These are phyloP conservation scores for Globisporangium radiosum DNA, from an alignment of 352 stramenopile species.

Conservation along the genomic window DNA sequence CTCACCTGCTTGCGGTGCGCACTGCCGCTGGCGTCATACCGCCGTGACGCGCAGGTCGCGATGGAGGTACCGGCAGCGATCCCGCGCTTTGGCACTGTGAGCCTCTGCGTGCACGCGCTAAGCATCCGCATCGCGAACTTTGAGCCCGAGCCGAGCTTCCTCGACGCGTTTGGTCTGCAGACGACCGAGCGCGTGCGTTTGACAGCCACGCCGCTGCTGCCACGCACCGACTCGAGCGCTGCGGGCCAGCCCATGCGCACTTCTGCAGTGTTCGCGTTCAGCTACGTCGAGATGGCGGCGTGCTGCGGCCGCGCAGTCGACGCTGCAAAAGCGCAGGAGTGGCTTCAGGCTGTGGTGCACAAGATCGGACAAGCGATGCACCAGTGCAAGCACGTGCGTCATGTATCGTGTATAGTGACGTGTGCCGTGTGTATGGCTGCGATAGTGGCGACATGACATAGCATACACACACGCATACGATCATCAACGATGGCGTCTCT, in stretches of 20 bases:
- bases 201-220: neutral
- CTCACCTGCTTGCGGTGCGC: neutral
- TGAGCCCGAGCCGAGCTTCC: slow-evolving; percentile 49
- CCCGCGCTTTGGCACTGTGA: slow-evolving; percentile 59
- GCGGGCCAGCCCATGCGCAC: neutral
- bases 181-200: neutral
- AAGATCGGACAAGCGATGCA: slow-evolving; percentile 58
- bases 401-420: neutral
- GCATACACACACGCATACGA: no score
- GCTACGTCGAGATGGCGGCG: slow-evolving; percentile 61
- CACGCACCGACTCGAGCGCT: neutral
- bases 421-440: no score
- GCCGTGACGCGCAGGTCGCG: slow-evolving; percentile 32
- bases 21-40: no score
- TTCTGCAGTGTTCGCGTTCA: slow-evolving; percentile 31
- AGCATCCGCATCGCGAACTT: slow-evolving; percentile 58
- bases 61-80: slow-evolving; percentile 66
- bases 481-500: no score
- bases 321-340: slow-evolving; percentile 44
- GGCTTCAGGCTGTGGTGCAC: slow-evolving; percentile 43
- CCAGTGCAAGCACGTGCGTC: slow-evolving; percentile 33
- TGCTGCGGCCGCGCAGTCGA: slow-evolving; percentile 49
- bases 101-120: slow-evolving; percentile 36
- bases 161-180: slow-evolving; percentile 44
- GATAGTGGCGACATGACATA: no score